A percentile compares a stretch with the other conserved stretches of the same genome.
phyloP scores from a whole-genome alignment of 1,284 basidiomycete species.

The Irpex sp. region DNA sequence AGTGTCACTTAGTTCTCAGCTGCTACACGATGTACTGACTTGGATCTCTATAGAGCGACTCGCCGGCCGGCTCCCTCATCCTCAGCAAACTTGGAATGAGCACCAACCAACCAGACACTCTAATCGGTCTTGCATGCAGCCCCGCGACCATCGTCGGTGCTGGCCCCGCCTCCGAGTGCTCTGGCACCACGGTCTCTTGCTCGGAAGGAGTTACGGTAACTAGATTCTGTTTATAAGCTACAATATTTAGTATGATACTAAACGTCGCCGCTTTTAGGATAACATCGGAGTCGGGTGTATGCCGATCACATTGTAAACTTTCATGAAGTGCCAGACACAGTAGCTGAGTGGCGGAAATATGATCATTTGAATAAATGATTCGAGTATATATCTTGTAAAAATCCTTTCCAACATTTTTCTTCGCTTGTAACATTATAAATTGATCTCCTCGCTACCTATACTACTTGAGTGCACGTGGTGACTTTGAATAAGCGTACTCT shows the following conservation, averaged over 20 bases:
- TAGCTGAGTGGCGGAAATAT: no score
- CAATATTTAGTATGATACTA: not conserved
- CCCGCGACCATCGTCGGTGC: constrained; percentile 9
- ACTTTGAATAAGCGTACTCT: no score
- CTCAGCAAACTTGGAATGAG: constrained; percentile 1
- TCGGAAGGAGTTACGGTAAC: constrained; percentile 7
- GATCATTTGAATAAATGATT: no score
- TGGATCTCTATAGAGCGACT: constrained; percentile 1
- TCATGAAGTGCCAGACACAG: no score
- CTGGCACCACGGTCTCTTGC: constrained; percentile 6
- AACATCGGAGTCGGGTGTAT: constrained; percentile 10
- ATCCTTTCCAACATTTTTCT: no score
- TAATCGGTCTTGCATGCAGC: constrained; percentile 8
- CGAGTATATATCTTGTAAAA: no score
- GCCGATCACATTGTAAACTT: constrained; percentile 5
- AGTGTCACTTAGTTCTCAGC: not conserved
- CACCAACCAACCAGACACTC: constrained; percentile 1
- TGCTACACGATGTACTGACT: not conserved
- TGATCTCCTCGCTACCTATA: no score
- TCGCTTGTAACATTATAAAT: no score
- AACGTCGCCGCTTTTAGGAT: not conserved
- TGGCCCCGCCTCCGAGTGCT: constrained; percentile 7
- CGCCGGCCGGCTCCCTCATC: not conserved
- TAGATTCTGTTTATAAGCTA: not conserved
- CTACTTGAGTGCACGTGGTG: no score